Percentiles rank a stretch among this genome's conserved stretches.
These are phyloP conservation scores for Malus hybrid DNA, from an alignment of 331 rosid genomes.

Conservation along the genomic window DNA sequence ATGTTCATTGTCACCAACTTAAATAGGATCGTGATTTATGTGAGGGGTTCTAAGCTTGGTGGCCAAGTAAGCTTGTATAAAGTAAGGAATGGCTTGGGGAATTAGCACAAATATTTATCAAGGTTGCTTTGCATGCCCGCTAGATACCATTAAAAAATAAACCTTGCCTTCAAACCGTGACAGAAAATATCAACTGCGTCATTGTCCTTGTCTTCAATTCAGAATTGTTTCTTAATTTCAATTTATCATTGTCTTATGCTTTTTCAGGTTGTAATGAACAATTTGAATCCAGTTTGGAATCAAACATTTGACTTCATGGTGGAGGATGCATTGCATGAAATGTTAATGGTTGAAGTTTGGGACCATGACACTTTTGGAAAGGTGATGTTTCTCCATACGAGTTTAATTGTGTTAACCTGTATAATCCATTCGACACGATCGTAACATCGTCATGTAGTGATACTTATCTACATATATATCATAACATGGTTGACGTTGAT, in stretches of 20 bases:
- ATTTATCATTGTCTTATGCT: slow-evolving; percentile 3
- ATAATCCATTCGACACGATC: not conserved
- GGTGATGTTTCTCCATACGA: slow-evolving; percentile 35
- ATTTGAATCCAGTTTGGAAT: slow-evolving; percentile 88
- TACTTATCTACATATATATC: not conserved
- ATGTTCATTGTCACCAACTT: too few relatives aligned
- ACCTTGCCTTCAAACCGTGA: not conserved
- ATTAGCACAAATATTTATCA: not conserved
- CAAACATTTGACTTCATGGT: slow-evolving; percentile 94
- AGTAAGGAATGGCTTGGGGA: slow-evolving; percentile 42
- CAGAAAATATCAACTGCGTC: not conserved
- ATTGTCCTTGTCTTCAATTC: not conserved
- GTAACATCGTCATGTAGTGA: not conserved
- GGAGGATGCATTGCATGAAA: slow-evolving; percentile 87
- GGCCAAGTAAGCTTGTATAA: too few relatives aligned
- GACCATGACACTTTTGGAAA: slow-evolving; percentile 94
- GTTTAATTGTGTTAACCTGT: not conserved
- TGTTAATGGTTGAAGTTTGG: slow-evolving; percentile 79
- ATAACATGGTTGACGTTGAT: not conserved
- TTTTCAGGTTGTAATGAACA: slow-evolving; percentile 70
- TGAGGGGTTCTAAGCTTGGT: too few relatives aligned
- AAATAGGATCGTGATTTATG: too few relatives aligned
- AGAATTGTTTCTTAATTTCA: not conserved
- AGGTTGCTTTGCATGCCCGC: slow-evolving; percentile 32
- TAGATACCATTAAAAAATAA: not conserved